A percentile compares a stretch with the other conserved stretches of the same genome.
phyloP scores from a whole-genome alignment of 2,329 filamentous ascomycete genomes.

The Pseudocercospora pini-densiflorae region DNA sequence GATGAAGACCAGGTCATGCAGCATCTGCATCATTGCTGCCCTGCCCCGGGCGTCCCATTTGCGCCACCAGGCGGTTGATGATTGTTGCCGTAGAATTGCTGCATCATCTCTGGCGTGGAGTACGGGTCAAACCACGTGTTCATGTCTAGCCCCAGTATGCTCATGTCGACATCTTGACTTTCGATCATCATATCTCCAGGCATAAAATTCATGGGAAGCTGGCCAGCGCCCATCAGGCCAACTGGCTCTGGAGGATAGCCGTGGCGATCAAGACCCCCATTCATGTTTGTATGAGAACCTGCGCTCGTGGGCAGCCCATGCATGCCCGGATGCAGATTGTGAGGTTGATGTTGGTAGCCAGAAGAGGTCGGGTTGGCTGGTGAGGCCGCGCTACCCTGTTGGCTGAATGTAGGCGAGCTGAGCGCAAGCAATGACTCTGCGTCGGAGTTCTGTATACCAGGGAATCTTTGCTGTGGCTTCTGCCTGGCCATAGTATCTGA shows the following conservation, averaged over 20 bases:
- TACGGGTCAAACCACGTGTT: conserved; percentile 78
- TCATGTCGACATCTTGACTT: conserved; percentile 78
- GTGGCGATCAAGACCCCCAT: conserved; percentile 16
- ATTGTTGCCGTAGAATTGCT: conserved; percentile 27
- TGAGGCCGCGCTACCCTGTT: conserved; percentile 27
- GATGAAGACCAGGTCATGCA: neutral
- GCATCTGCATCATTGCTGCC: neutral
- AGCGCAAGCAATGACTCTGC: conserved; percentile 48
- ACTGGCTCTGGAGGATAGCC: conserved; percentile 1
- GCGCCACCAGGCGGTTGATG: conserved; percentile 14
- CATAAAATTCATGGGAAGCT: conserved; percentile 37
- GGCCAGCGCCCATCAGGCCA: conserved; percentile 8
- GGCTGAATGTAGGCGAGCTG: conserved; percentile 48
- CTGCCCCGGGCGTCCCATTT: conserved; percentile 13
- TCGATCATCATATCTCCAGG: conserved; percentile 68
- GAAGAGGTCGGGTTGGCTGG: conserved; percentile 15
- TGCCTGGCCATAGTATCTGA: conserved; percentile 11
- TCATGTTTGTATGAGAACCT: conserved; percentile 25
- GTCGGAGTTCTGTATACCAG: conserved; percentile 18
- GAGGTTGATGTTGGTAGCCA: conserved; percentile 12
- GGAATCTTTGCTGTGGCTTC: conserved; percentile 18
- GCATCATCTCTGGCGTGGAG: conserved; percentile 47
- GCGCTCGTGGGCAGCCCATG: conserved; percentile 16
- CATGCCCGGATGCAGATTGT: conserved; percentile 14
- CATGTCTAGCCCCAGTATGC: conserved; percentile 68